Percentiles rank a stretch among this genome's conserved stretches.
Conservation (phyloP, 352 stramenopile species). For the Phytophthora pisi region DNA sequence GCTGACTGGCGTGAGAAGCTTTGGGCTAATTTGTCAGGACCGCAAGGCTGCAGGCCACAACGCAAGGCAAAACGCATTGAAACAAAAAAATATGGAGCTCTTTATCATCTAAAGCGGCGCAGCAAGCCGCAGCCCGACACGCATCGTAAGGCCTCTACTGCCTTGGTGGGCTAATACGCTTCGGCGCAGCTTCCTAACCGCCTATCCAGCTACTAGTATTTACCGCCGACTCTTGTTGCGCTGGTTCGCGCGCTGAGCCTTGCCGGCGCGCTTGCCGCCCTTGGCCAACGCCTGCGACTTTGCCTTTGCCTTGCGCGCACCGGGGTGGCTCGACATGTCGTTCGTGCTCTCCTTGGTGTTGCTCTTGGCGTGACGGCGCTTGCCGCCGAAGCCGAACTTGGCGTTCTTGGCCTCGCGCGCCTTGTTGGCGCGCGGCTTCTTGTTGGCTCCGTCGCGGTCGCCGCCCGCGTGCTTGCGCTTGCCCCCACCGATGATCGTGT, state of each 20-base stretch:
- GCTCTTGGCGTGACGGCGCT: slow-evolving; percentile 74
- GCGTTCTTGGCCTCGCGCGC: slow-evolving; percentile 77
- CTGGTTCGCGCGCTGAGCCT: slow-evolving; percentile 54
- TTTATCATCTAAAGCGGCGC: slow-evolving; percentile 36
- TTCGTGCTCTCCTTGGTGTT: slow-evolving; percentile 87
- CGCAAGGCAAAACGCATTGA: not conserved
- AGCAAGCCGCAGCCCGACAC: slow-evolving; percentile 17
- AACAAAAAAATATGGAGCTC: slow-evolving; percentile 32
- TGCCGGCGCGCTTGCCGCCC: slow-evolving; percentile 63
- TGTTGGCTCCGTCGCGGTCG: slow-evolving; percentile 60
- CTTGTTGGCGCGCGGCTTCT: slow-evolving; percentile 78
- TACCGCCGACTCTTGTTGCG: slow-evolving; percentile 59
- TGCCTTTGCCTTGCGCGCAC: slow-evolving; percentile 43
- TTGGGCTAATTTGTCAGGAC: no score
- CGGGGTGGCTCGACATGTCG: slow-evolving; percentile 73
- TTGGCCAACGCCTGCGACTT: slow-evolving; percentile 54
- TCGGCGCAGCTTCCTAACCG: slow-evolving; percentile 5
- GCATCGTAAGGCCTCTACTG: slow-evolving; percentile 20
- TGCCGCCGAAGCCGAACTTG: slow-evolving; percentile 87
- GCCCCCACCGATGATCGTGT: slow-evolving; percentile 63
- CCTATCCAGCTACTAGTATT: slow-evolving; percentile 14
- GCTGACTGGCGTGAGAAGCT: no score
- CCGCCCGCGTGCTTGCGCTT: slow-evolving; percentile 52
- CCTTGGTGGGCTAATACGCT: slow-evolving; percentile 9
- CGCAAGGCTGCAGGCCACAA: no score